Conservation (phyloP, 768 basidiomycete genomes). For the Lentinula edodes region DNA sequence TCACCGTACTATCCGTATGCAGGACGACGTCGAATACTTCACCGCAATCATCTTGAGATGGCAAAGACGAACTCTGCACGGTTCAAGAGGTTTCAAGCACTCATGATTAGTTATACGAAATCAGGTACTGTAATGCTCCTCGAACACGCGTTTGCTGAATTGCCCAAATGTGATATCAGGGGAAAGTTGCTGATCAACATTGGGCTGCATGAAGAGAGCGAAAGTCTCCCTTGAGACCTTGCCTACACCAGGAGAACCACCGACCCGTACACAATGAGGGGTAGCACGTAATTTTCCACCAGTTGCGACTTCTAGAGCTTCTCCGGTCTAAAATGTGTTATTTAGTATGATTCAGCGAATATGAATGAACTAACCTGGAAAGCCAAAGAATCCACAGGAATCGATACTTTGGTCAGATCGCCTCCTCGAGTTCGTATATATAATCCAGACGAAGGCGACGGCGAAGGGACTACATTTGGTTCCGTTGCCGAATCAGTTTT, state of each 20-base stretch:
- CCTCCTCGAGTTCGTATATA: slow-evolving; percentile 88
- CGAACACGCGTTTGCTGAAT: slow-evolving; percentile 82
- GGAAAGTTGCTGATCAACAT: slow-evolving; percentile 71
- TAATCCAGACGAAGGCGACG: slow-evolving; percentile 76
- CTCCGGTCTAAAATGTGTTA: slow-evolving; percentile 63
- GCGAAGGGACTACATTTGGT: slow-evolving; percentile 51
- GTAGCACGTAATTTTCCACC: slow-evolving; percentile 79
- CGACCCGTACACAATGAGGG: slow-evolving; percentile 89
- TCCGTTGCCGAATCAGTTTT: slow-evolving; percentile 31
- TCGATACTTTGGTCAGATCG: slow-evolving; percentile 73
- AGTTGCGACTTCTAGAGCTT: slow-evolving; percentile 84
- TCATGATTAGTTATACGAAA: no score
- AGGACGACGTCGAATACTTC: no score
- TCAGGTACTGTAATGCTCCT: slow-evolving; percentile 37
- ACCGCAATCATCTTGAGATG: no score
- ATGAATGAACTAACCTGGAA: slow-evolving; percentile 42
- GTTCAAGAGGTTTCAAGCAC: no score
- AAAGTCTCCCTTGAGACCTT: slow-evolving; percentile 80
- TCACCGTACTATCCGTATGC: no score
- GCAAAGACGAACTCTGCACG: no score
- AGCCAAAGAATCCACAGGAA: slow-evolving; percentile 80
- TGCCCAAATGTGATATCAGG: slow-evolving; percentile 76
- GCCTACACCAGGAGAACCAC: slow-evolving; percentile 35
- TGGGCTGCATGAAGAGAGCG: slow-evolving; percentile 86
- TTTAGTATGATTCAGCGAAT: no score